Conservation (phyloP, 208 protist species). For the Zelonia costaricensis region DNA sequence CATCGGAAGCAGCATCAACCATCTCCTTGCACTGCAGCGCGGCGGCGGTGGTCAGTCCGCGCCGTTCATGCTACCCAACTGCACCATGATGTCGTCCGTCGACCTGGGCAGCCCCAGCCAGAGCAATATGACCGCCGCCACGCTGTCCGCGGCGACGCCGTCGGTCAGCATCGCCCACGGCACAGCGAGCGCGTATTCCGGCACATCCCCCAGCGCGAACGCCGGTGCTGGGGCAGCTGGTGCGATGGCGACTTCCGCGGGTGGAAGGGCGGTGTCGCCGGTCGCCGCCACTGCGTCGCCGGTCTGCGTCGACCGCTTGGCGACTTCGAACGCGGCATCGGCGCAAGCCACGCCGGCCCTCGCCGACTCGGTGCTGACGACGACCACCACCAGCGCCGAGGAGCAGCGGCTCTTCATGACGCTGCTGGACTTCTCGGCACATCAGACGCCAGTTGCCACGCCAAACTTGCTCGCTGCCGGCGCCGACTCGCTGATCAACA, state of each 20-base stretch:
- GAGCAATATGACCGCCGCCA: slow-evolving; percentile 4
- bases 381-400: background rate
- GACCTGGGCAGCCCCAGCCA: slow-evolving; percentile 10
- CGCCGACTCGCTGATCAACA: background rate
- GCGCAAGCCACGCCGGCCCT: background rate
- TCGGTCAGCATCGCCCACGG: background rate
- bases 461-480: background rate
- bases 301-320: too few relatives aligned
- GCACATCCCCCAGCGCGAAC: background rate
- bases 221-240: background rate
- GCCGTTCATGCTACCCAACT: slow-evolving; percentile 15
- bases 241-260: background rate
- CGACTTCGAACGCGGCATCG: too few relatives aligned
- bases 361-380: background rate
- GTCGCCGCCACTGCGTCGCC: too few relatives aligned
- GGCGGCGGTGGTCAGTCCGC: background rate
- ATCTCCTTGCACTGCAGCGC: background rate
- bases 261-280: background rate
- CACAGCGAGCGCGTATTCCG: too few relatives aligned
- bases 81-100: slow-evolving; percentile 20
- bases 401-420: background rate
- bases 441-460: background rate
- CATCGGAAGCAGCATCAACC: background rate
- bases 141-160: background rate
- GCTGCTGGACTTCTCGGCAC: background rate